These are phyloP conservation scores for Penicillium crystallinum DNA, from an alignment of 495 filamentous ascomycete species.

Conservation along the genomic window DNA sequence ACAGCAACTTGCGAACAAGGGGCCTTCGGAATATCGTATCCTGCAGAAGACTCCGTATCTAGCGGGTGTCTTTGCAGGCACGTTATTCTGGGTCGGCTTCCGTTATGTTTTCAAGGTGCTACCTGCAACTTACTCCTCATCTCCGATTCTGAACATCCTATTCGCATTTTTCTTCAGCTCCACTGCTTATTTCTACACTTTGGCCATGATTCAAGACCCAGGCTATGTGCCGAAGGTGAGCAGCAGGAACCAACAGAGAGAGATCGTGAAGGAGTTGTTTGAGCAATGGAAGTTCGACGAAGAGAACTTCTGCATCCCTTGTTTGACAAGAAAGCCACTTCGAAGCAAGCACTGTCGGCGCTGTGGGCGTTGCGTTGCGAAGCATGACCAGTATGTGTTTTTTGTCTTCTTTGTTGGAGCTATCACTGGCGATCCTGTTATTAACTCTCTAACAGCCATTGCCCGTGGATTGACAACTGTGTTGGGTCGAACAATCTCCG, in stretches of 20 bases:
- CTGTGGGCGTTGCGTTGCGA: constrained; percentile 88
- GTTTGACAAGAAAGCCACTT: constrained; percentile 87
- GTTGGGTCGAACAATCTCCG: constrained; percentile 91
- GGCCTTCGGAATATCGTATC: constrained; percentile 77
- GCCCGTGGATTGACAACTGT: constrained; percentile 97
- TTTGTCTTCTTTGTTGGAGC: background rate
- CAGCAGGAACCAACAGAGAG: constrained; percentile 81
- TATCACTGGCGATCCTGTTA: background rate
- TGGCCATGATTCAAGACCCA: constrained; percentile 81
- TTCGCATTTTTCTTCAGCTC: constrained; percentile 61
- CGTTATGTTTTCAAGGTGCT: constrained; percentile 70
- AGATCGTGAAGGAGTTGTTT: constrained; percentile 78
- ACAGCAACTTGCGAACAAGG: constrained; percentile 70
- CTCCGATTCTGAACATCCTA: constrained; percentile 66
- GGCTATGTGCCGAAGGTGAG: constrained; percentile 92
- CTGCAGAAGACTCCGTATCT: constrained; percentile 90
- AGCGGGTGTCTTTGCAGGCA: constrained; percentile 85
- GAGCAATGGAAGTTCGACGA: constrained; percentile 86
- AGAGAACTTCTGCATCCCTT: constrained; percentile 84
- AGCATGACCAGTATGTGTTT: constrained; percentile 84
- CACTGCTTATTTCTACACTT: constrained; percentile 79
- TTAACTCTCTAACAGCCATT: constrained; percentile 68
- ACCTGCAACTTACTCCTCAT: constrained; percentile 59
- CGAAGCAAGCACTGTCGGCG: constrained; percentile 92
- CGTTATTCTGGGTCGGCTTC: constrained; percentile 76